phyloP scores from a whole-genome alignment of 2,329 filamentous ascomycete species.

The Penicillium janthinellum region DNA sequence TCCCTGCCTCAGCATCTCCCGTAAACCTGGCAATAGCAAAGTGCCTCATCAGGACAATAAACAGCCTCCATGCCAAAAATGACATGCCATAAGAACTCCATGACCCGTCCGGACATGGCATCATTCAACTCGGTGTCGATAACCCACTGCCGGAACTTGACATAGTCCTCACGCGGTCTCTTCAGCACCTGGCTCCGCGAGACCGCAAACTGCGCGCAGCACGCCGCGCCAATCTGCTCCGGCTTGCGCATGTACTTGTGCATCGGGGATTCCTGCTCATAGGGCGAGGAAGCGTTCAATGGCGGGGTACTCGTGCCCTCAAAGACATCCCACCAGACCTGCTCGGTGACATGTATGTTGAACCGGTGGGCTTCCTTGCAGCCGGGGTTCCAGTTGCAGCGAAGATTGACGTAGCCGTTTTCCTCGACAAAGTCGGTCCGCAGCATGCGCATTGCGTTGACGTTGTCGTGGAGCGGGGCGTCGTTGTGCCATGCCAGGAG shows the following conservation, averaged over 20 bases:
- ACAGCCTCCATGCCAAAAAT: constrained; percentile 49
- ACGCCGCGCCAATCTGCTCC: constrained; percentile 57
- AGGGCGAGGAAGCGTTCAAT: constrained; percentile 27
- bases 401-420: constrained; percentile 62
- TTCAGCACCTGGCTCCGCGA: constrained; percentile 54
- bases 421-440: constrained; percentile 54
- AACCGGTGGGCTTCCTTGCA: constrained; percentile 45
- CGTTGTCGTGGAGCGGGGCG: constrained; percentile 57
- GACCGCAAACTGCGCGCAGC: constrained; percentile 68
- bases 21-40: constrained; percentile 43
- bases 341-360: constrained; percentile 40
- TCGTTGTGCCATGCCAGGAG: constrained; percentile 60
- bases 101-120: constrained; percentile 59
- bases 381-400: constrained; percentile 61
- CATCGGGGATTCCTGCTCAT: constrained; percentile 1
- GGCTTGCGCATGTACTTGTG: constrained; percentile 48
- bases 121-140: constrained; percentile 58
- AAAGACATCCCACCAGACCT: constrained; percentile 43
- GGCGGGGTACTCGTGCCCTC: constrained; percentile 43
- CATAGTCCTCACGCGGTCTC: constrained; percentile 56
- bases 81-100: constrained; percentile 69
- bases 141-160: constrained; percentile 62
- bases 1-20: constrained; percentile 31
- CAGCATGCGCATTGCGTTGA: constrained; percentile 53
- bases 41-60: constrained; percentile 39